These are phyloP conservation scores for Retiboletus flavoniger DNA, from an alignment of 1,284 basidiomycete species.

Conservation along the genomic window DNA sequence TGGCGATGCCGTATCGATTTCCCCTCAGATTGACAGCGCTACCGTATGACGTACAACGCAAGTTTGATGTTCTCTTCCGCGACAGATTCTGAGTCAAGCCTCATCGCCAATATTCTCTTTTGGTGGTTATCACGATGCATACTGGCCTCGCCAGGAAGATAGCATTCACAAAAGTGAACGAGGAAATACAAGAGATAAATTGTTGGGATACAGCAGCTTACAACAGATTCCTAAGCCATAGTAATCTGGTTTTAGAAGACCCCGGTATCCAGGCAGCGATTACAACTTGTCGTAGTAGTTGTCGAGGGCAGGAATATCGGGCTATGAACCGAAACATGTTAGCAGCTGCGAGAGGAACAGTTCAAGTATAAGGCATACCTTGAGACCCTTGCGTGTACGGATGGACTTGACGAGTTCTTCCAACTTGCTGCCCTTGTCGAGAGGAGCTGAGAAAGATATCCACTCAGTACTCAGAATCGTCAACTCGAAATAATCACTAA, in stretches of 20 bases:
- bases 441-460: constrained; percentile 45
- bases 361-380: constrained; percentile 46
- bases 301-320: constrained; percentile 83
- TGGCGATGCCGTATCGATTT: neutral
- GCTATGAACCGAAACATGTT: constrained; percentile 41
- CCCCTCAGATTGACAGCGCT: too few relatives aligned
- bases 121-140: neutral
- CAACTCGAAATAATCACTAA: constrained; percentile 39
- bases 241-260: constrained; percentile 10
- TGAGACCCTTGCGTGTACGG: constrained; percentile 91
- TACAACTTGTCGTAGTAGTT: constrained; percentile 90
- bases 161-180: neutral
- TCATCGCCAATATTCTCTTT: neutral
- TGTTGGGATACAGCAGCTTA: constrained; percentile 18
- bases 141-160: neutral
- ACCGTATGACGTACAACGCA: too few relatives aligned
- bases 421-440: constrained; percentile 87
- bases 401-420: constrained; percentile 83
- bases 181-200: constrained; percentile 10
- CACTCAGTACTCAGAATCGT: constrained; percentile 9
- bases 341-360: constrained; percentile 6
- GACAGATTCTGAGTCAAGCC: neutral
- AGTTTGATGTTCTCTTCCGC: neutral
- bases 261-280: constrained; percentile 6
- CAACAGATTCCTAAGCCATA: constrained; percentile 13